Evolutionary conservation across 495 filamentous ascomycete species (phyloP), one percentile per base, ranked within the genome.

Genomic region (Amphirosellinia nigrospora): DNA sequence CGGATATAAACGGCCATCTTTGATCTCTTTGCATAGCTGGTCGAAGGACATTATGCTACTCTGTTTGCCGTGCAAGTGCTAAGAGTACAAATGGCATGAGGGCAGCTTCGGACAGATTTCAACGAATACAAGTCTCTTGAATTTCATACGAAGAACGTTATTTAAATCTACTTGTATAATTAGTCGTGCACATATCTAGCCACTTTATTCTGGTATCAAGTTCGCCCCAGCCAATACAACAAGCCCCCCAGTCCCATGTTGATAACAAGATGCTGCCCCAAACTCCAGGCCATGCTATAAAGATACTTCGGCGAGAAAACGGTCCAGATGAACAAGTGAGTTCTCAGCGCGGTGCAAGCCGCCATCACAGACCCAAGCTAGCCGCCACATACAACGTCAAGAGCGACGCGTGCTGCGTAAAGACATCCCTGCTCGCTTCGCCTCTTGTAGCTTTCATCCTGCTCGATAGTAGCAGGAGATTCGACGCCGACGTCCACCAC

Each of bases 261-360:
- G 50, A 94, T 84, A 58, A 82, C 78, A 64, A 94, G 75, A 87
- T 99, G 94, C 79, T 91, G 90, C n/a, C 86, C 90, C 61, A 92
- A 69, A 72, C 87, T 88, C 96, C 96, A 99, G 23, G 90, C 94
- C 81, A 96, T 89, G 60, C 87, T 90, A 78, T 96, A 98, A 72
- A 99, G 79, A 81, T 93, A 99, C 80, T 98, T 99, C 4, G 96
- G 96, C 62, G 91, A 94, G 80, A 99, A 99, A 36, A 99, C 96
- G 0, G 94, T 98, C 96, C 96, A 99, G 65, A 99, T 93, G 80
- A 99, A 99, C 70, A 99, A 81, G 84, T 99, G 96, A 52, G 91
- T 92, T 73, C 96, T 84, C 75, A 98, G 75, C 13, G 86, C 81
- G 68, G 93, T 93, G 77, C 96, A 99, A 36, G 96, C 93, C 32